Base-by-base conservation (phyloP, 176 grass and related monocot species). In the Oryza australiensis region DNA sequence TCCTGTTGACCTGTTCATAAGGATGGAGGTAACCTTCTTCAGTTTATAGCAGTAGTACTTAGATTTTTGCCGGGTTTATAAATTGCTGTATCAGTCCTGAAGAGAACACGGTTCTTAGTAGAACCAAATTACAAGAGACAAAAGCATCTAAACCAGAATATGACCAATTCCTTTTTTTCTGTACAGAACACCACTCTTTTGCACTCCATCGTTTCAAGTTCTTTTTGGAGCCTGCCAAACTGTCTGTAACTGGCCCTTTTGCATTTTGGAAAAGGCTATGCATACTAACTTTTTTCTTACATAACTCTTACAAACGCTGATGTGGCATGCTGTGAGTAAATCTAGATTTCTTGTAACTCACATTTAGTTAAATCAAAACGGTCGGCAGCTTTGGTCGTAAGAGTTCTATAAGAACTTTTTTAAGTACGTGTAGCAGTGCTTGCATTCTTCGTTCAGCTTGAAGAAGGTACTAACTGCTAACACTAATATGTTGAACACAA, bases 1-100 rank as follows among this genome's bases (percentile, higher is more conserved):
- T 34, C 35, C 1, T 86, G 46, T 82, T 82, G 67, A 79, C 35
- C 1, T 86, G 67, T 86, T 82, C 73, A 79, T 62, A 89, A 67
- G 72, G 88, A 86, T 82, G 60, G 26, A 67, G 69, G 74, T 32
- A 66, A 75, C 26, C 18, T 45, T 53, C 49, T 89, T 55, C 51
- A 82, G 72, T 66, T 81, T 64, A 42, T 81, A 82, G 65, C 59
- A 33, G 38, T 74, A 80, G 53, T 38, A 23, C 62, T 24, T 73
- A 74, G 66, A 26, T 73, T 85, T 9, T 27, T 55, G 1, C 51
- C 1, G 0, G 51, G 5, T 65, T 68, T 69, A 68, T 8, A 26
- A 55, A 22, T 70, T 53, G 18, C 68, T 32, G 34, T 66, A 55
- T 40, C 8, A 80, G 15, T 59, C 33, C 32, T 70, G 15, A 32